Percentiles rank a stretch among this genome's conserved stretches.
phyloP scores from a whole-genome alignment of 306 rosid species.

The Ziziphus jujuba region DNA sequence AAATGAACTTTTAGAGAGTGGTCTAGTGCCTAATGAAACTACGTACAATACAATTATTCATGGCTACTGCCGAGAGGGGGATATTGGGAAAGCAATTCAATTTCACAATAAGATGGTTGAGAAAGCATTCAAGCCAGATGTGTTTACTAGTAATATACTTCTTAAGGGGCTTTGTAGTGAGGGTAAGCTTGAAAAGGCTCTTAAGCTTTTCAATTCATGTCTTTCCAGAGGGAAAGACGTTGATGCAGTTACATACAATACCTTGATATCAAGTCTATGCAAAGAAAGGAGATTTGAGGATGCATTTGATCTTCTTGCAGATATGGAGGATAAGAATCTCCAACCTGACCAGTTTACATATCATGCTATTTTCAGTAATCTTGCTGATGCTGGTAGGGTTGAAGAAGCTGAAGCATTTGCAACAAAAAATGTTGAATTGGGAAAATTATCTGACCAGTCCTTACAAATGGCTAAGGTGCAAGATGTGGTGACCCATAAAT shows the following conservation, averaged over 20 bases:
- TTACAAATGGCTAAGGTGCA: conserved; percentile 23
- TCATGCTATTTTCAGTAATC: conserved; percentile 52
- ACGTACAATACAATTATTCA: conserved; percentile 75
- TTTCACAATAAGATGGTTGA: conserved; percentile 76
- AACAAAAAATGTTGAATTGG: conserved; percentile 49
- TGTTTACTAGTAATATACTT: conserved; percentile 72
- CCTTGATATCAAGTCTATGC: conserved; percentile 74
- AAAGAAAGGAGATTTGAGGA: conserved; percentile 64
- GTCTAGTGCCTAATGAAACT: conserved; percentile 70
- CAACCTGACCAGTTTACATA: conserved; percentile 64
- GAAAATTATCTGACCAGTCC: conserved; percentile 29
- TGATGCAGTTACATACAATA: conserved; percentile 79
- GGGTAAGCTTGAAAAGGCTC: conserved; percentile 80
- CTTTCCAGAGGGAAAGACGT: conserved; percentile 56
- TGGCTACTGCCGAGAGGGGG: conserved; percentile 75
- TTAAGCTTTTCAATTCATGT: conserved; percentile 65
- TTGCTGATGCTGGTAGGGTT: conserved; percentile 52
- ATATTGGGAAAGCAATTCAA: conserved; percentile 75
- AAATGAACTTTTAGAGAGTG: conserved; percentile 64
- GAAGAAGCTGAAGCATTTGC: conserved; percentile 66
- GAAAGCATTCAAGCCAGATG: conserved; percentile 67
- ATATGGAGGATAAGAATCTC: conserved; percentile 65
- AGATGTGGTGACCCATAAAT: conserved; percentile 30
- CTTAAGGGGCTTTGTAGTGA: conserved; percentile 69
- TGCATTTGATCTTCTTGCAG: conserved; percentile 56